Evolutionary conservation across 805 yeast genomes (phyloP), one percentile per base, ranked within the genome.

Genomic region (Wickerhamomyces kurtzmanii): DNA sequence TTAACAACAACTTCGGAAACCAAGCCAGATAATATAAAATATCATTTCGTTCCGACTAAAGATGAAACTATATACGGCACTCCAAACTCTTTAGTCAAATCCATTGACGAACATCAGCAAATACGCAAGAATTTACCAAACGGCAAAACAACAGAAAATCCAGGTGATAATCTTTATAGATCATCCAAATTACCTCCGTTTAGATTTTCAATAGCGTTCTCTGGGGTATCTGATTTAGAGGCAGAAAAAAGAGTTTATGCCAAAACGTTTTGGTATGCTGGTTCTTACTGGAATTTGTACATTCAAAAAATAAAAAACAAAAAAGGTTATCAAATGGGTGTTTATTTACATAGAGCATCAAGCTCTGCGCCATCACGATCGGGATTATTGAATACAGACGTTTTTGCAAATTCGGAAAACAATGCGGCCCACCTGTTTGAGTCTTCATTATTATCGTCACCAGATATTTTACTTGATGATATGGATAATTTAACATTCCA

Each of bases 211-310:
- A 58, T 69, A 27, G 66, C 71, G 4, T 71, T 71, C 44, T 56
- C 63, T 7, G 59, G 66, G 29, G 59, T 71, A 3, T 58, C 67
- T 4, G 58, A 57, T 9, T 48, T 71, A 12, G 46, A 53, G 11
- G 55, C 63, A 1, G 69, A 61, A 12, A 63, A 59, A 38, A 48
- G 75, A 23, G 65, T 66, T 2, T 70, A 70, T 37, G 65, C 70
- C 8, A 59, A 62, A 32, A 61, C 72, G 1, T 51, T 68, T 19
- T 70, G 75, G 74, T 70, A 69, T 39, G 74, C 75, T n/a, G 77
- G 77, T 1, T 68, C 75, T 8, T 67, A 62, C 38, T 71, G 77
- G 77, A 68, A 67, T 36, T 44, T 71, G 7, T 71, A 71, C 40
- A 49, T 69, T 18, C 76, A 71, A 32, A 70, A 67, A 37, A 60